phyloP scores from a whole-genome alignment of 2,329 filamentous ascomycete genomes.

The Verticillium isaacii region DNA sequence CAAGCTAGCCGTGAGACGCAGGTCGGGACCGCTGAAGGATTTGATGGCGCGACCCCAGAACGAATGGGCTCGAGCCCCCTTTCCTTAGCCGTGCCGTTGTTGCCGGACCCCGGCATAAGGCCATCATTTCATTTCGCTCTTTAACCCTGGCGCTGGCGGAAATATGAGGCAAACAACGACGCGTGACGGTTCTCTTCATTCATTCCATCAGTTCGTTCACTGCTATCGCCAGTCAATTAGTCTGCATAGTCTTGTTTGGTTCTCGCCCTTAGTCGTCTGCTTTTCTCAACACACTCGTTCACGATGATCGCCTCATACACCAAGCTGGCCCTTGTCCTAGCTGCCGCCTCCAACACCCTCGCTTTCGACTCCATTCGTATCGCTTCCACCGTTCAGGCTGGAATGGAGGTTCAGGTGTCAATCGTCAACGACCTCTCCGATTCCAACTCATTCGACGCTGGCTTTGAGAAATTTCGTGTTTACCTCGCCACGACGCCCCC shows the following conservation, averaged over 20 bases:
- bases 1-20: too few species aligned
- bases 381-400: slow-evolving; percentile 3
- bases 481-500: slow-evolving; percentile 25
- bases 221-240: neutral
- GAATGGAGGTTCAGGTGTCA: slow-evolving; percentile 19
- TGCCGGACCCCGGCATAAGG: too few species aligned
- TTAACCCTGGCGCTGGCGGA: too few species aligned
- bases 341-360: neutral
- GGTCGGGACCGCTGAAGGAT: too few species aligned
- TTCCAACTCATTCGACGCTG: slow-evolving; percentile 16
- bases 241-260: neutral
- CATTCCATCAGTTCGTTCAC: neutral
- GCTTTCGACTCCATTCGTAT: slow-evolving; percentile 2
- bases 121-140: too few species aligned
- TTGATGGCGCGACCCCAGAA: too few species aligned
- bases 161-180: too few species aligned
- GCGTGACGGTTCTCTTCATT: neutral
- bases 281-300: neutral
- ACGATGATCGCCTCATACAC: neutral
- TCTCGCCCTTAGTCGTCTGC: neutral
- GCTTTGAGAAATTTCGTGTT: slow-evolving; percentile 19
- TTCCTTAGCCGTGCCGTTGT: too few species aligned
- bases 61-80: too few species aligned
- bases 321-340: slow-evolving; percentile 1
- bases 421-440: slow-evolving; percentile 25